Percentiles rank a stretch among this genome's conserved stretches.
phyloP scores from a whole-genome alignment of 2,329 filamentous ascomycete genomes.

The Paecilomyces dactylethromorphus region DNA sequence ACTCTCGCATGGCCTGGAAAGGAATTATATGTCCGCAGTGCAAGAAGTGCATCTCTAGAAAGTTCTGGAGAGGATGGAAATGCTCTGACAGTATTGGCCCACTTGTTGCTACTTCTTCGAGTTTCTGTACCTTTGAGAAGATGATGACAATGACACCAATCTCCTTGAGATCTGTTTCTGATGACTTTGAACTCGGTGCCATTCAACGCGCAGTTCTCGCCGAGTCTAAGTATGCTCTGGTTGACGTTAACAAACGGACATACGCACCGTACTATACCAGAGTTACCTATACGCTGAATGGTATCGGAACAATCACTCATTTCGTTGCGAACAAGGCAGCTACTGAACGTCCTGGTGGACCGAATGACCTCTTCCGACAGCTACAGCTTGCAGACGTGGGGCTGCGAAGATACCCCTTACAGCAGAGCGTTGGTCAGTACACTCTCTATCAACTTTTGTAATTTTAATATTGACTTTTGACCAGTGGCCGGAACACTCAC shows the following conservation, averaged over 20 bases:
- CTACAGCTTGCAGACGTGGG: constrained; percentile 42
- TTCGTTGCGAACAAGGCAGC: constrained; percentile 51
- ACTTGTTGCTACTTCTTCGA: constrained; percentile 25
- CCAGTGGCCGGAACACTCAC: constrained; percentile 33
- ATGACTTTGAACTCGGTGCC: constrained; percentile 22
- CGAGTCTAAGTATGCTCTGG: constrained; percentile 15
- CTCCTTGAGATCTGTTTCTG: constrained; percentile 26
- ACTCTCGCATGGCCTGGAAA: constrained; percentile 48
- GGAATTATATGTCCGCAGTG: constrained; percentile 64
- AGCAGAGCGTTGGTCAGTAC: constrained; percentile 26
- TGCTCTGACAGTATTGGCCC: constrained; percentile 36
- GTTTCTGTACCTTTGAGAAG: constrained; percentile 44
- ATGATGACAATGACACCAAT: constrained; percentile 15
- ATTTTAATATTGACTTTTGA: neutral
- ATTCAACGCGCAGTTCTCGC: constrained; percentile 18
- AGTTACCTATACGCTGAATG: constrained; percentile 24
- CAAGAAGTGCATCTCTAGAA: constrained; percentile 53
- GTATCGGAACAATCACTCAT: constrained; percentile 46
- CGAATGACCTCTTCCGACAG: constrained; percentile 54
- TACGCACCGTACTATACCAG: constrained; percentile 18
- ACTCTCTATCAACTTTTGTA: neutral
- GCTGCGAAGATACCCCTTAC: constrained; percentile 37
- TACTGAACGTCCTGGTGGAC: constrained; percentile 47
- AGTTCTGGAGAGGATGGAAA: constrained; percentile 56
- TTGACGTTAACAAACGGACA: neutral